Percentiles rank a stretch among this genome's conserved stretches.
phyloP scores from a whole-genome alignment of 192 early-diverging fungal species.

The Backusella circina region DNA sequence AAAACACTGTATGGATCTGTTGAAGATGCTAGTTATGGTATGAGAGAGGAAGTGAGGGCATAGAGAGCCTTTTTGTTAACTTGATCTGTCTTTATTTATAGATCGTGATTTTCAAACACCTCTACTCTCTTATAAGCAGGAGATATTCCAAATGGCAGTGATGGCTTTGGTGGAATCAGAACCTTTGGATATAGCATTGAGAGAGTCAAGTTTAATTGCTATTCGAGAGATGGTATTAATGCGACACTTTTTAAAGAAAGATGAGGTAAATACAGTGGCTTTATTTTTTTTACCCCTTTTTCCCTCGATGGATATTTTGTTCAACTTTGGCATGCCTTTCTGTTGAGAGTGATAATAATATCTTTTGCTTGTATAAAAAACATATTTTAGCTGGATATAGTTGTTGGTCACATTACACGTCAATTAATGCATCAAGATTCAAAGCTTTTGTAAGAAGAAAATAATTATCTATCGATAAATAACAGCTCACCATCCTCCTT shows the following conservation, averaged over 20 bases:
- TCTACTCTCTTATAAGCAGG: constrained; percentile 67
- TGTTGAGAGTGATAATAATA: not conserved
- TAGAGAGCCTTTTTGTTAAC: not conserved
- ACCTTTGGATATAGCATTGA: constrained; percentile 60
- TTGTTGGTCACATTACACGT: not conserved
- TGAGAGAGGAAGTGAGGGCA: constrained; percentile 5
- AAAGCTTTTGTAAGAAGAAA: not conserved
- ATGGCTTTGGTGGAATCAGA: constrained; percentile 58
- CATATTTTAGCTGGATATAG: not conserved
- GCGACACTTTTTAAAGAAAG: constrained; percentile 51
- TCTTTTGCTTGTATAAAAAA: not conserved
- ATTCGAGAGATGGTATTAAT: constrained; percentile 65
- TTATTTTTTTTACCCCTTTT: not conserved
- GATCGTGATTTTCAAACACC: constrained; percentile 63
- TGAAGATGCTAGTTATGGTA: constrained; percentile 36
- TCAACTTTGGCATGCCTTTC: no score
- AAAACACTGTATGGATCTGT: constrained; percentile 55
- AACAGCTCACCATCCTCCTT: not conserved
- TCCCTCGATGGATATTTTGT: no score
- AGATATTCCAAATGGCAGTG: constrained; percentile 65
- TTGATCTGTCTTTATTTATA: constrained; percentile 3
- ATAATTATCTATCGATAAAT: not conserved
- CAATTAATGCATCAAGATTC: not conserved
- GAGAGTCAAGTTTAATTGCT: constrained; percentile 63
- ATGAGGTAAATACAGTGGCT: constrained; percentile 39